phyloP scores from a whole-genome alignment of 2,329 filamentous ascomycete genomes.

The Rhynchosporium secalis region DNA sequence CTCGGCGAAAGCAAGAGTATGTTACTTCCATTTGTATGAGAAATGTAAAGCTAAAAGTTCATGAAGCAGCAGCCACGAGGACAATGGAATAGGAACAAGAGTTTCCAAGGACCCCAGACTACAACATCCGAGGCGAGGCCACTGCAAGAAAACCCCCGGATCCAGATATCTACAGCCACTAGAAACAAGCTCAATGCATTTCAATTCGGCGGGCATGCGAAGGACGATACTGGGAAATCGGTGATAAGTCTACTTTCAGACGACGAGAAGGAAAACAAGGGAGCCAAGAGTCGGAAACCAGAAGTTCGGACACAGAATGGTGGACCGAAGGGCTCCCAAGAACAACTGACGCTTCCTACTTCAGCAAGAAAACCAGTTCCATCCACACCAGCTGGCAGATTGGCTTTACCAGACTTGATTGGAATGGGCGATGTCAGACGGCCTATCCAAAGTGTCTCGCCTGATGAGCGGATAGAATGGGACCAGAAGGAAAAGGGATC shows the following conservation, averaged over 20 bases:
- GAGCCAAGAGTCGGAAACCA: slow-evolving; percentile 5
- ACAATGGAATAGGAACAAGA: slow-evolving; percentile 39
- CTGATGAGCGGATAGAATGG: slow-evolving; percentile 63
- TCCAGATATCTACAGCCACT: slow-evolving; percentile 52
- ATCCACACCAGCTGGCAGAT: slow-evolving; percentile 52
- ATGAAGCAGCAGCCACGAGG: slow-evolving; percentile 29
- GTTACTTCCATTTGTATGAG: not conserved
- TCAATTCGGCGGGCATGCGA: slow-evolving; percentile 48
- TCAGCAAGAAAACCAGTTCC: slow-evolving; percentile 38
- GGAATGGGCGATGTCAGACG: slow-evolving; percentile 44
- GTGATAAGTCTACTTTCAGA: slow-evolving; percentile 28
- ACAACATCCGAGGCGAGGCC: slow-evolving; percentile 30
- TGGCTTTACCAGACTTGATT: slow-evolving; percentile 61
- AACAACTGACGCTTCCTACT: slow-evolving; percentile 23
- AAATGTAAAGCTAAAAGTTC: not conserved
- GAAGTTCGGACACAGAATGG: not conserved
- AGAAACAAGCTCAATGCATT: slow-evolving; percentile 61
- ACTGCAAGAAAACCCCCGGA: slow-evolving; percentile 34
- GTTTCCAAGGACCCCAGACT: slow-evolving; percentile 31
- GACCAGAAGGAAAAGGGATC: slow-evolving; percentile 48
- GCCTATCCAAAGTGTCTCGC: slow-evolving; percentile 53
- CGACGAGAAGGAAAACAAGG: slow-evolving; percentile 36
- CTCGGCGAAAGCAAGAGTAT: slow-evolving; percentile 36
- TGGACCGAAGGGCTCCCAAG: slow-evolving; percentile 13
- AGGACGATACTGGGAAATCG: slow-evolving; percentile 29